Conservation (phyloP, 169 alveolate species). For the Plasmodium vinckei region DNA sequence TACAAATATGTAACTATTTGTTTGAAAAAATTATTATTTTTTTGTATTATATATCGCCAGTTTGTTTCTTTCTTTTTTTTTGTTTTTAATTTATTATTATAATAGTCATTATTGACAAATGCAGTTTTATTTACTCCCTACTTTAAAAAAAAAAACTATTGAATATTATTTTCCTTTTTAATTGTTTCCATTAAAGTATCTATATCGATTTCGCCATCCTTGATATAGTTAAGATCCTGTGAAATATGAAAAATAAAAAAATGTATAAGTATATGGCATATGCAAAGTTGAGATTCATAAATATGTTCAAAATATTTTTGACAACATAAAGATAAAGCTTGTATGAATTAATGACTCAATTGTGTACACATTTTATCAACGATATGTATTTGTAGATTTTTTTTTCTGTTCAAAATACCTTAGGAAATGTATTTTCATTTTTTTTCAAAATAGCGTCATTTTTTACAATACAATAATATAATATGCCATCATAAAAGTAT, state of each 20-base stretch:
- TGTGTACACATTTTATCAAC: neutral
- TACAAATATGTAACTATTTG: neutral
- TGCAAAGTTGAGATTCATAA: neutral
- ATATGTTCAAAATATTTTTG: too few relatives aligned
- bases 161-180: constrained; percentile 47
- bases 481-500: constrained; percentile 29
- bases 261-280: neutral
- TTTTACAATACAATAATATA: constrained; percentile 59
- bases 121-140: neutral
- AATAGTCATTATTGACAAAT: neutral
- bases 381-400: neutral
- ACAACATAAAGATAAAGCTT: too few relatives aligned
- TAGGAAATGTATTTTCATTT: constrained; percentile 41
- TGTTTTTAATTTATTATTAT: neutral
- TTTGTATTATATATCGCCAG: neutral
- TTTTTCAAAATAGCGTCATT: constrained; percentile 49
- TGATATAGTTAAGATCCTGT: constrained; percentile 53
- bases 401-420: constrained; percentile 12
- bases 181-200: constrained; percentile 51
- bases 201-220: constrained; percentile 72
- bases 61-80: neutral
- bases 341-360: neutral
- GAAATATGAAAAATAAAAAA: neutral
- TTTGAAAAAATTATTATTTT: neutral
- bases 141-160: neutral